Percentiles rank a stretch among this genome's conserved stretches.
phyloP scores from a whole-genome alignment of 495 filamentous ascomycete genomes.

The Lasiosphaeria ovina region DNA sequence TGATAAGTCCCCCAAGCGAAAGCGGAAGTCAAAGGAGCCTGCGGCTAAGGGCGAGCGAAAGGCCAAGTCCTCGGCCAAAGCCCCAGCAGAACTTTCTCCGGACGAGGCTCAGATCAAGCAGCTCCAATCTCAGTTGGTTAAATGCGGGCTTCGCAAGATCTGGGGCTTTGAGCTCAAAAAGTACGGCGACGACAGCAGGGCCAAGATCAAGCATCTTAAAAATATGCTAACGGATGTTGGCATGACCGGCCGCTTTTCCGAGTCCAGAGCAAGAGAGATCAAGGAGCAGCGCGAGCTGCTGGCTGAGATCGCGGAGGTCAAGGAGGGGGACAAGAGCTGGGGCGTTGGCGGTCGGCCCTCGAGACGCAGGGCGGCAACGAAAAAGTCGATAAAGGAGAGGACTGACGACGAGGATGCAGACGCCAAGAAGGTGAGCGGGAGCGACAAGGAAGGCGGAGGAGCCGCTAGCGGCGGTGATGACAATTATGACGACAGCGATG shows the following conservation, averaged over 20 bases:
- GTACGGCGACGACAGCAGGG: conserved; percentile 61
- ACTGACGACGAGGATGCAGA: conserved; percentile 41
- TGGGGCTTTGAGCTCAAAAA: conserved; percentile 84
- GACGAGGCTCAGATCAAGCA: conserved; percentile 82
- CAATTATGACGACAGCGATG: conserved; percentile 29
- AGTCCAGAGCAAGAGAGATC: conserved; percentile 79
- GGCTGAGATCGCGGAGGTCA: conserved; percentile 77
- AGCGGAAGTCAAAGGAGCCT: conserved; percentile 23
- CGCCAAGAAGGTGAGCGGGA: conserved; percentile 24
- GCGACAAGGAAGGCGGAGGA: conserved; percentile 34
- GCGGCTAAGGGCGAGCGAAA: conserved; percentile 20
- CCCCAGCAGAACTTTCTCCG: conserved; percentile 52
- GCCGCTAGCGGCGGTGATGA: conserved; percentile 46
- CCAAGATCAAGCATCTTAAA: conserved; percentile 80
- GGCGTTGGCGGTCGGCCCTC: conserved; percentile 49
- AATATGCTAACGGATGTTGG: conserved; percentile 74
- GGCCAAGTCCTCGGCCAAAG: conserved; percentile 24
- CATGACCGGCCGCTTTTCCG: conserved; percentile 83
- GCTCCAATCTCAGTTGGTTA: conserved; percentile 82
- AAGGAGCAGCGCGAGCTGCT: conserved; percentile 79
- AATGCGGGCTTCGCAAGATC: conserved; percentile 92
- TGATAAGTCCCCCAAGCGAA: conserved; percentile 33
- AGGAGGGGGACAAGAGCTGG: conserved; percentile 76
- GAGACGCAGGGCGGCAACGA: conserved; percentile 25
- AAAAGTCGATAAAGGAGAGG: conserved; percentile 26